Evolutionary conservation across 2,329 filamentous ascomycete genomes (phyloP).

Genomic region (Chrysoporthe puriensis): DNA sequence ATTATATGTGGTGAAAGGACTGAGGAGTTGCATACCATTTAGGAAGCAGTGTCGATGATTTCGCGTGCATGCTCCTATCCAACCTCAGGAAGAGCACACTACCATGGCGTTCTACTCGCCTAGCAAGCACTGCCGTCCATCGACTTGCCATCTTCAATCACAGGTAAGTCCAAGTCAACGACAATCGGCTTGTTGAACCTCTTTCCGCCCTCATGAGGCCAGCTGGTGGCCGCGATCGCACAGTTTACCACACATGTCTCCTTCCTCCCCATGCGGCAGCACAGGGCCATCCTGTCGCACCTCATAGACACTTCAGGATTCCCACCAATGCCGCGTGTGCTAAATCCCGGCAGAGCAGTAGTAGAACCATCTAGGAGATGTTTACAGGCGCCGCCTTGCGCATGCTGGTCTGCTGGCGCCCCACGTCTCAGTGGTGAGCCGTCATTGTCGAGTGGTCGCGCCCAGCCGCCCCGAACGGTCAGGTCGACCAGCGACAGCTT

Average conservation of each 20-base stretch:
- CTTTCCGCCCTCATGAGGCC: slow-evolving; percentile 65
- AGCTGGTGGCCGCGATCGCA: slow-evolving; percentile 70
- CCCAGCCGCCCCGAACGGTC: slow-evolving; percentile 46
- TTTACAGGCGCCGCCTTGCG: slow-evolving; percentile 2
- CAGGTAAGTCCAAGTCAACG: slow-evolving; percentile 76
- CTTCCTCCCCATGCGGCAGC: slow-evolving; percentile 49
- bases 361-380: slow-evolving; percentile 3
- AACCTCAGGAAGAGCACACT: background rate
- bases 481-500: slow-evolving; percentile 69
- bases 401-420: background rate
- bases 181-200: slow-evolving; percentile 79
- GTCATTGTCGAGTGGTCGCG: slow-evolving; percentile 50
- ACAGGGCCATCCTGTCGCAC: slow-evolving; percentile 46
- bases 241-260: slow-evolving; percentile 85
- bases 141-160: slow-evolving; percentile 44
- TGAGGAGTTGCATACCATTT: background rate
- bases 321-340: slow-evolving; percentile 46
- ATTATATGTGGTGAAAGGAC: background rate
- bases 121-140: background rate
- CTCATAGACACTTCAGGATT: slow-evolving; percentile 43
- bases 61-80: background rate
- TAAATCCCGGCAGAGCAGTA: slow-evolving; percentile 34
- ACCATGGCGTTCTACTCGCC: background rate
- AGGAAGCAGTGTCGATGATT: background rate
- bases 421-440: slow-evolving; percentile 35